phyloP scores from a whole-genome alignment of 306 rosid genomes.

The Bauhinia variegata region DNA sequence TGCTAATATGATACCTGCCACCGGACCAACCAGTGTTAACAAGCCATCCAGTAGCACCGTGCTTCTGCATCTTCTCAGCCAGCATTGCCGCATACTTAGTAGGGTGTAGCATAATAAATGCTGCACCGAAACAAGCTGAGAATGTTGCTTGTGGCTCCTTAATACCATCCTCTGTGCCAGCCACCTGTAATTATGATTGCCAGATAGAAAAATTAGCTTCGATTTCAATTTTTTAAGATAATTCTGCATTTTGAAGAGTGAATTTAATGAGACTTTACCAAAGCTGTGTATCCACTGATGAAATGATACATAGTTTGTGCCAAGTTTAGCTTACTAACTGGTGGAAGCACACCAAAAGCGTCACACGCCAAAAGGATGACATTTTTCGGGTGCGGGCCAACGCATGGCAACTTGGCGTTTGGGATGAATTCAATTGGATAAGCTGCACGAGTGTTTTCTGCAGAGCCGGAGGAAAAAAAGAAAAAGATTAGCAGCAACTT shows the following conservation, averaged over 20 bases:
- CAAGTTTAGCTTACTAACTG: conserved; percentile 80
- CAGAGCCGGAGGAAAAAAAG: neutral
- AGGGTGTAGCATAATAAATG: conserved; percentile 91
- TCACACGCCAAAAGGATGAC: conserved; percentile 92
- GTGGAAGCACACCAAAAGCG: conserved; percentile 94
- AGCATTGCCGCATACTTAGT: conserved; percentile 91
- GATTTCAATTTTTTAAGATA: no score
- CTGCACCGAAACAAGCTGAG: conserved; percentile 95
- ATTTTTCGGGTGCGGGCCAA: conserved; percentile 88
- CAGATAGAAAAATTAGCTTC: no score
- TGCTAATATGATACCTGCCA: conserved; percentile 58
- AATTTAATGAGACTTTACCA: conserved; percentile 49
- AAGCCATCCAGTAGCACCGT: conserved; percentile 93
- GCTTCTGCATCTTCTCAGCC: conserved; percentile 84
- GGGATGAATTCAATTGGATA: conserved; percentile 94
- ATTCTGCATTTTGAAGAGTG: no score
- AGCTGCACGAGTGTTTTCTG: conserved; percentile 91
- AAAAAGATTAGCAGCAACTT: neutral
- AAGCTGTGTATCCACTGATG: conserved; percentile 92
- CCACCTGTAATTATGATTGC: conserved; percentile 52
- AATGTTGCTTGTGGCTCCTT: conserved; percentile 98
- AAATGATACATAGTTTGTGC: conserved; percentile 97
- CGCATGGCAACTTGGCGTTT: conserved; percentile 89
- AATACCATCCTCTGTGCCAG: conserved; percentile 90
- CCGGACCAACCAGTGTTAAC: conserved; percentile 98